Conservation (phyloP, 768 basidiomycete species). For the Pleurotus tuoliensis region DNA sequence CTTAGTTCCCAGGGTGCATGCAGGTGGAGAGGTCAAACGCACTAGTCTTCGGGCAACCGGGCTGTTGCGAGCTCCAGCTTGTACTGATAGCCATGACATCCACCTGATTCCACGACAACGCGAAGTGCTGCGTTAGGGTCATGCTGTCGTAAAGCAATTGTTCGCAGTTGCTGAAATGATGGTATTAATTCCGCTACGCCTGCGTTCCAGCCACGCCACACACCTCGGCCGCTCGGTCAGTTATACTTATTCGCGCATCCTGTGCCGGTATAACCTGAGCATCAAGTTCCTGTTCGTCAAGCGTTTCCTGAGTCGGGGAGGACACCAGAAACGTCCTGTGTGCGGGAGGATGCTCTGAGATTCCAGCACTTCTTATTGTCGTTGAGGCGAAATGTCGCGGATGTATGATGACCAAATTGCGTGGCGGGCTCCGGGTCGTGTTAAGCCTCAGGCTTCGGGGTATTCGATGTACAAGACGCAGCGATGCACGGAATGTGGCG, state of each 20-base stretch:
- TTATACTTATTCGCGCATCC: slow-evolving; percentile 54
- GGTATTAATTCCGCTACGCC: slow-evolving; percentile 1
- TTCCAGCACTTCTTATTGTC: background rate
- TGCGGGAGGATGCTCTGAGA: slow-evolving; percentile 30
- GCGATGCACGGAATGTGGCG: background rate
- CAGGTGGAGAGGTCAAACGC: slow-evolving; percentile 25
- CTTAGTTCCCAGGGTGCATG: slow-evolving; percentile 5
- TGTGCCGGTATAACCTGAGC: slow-evolving; percentile 52
- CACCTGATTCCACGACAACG: slow-evolving; percentile 87
- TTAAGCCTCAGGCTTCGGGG: background rate
- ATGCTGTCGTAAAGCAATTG: slow-evolving; percentile 63
- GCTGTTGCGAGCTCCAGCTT: slow-evolving; percentile 76
- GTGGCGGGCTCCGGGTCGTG: background rate
- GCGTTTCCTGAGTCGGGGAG: slow-evolving; percentile 47
- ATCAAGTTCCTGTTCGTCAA: slow-evolving; percentile 62
- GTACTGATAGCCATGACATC: slow-evolving; percentile 97
- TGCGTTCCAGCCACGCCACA: slow-evolving; percentile 9
- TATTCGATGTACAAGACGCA: background rate
- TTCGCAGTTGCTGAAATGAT: slow-evolving; percentile 65
- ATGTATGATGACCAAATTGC: background rate
- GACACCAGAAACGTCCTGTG: slow-evolving; percentile 45
- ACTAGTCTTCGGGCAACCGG: slow-evolving; percentile 81
- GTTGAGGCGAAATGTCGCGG: background rate
- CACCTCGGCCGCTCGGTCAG: slow-evolving; percentile 77
- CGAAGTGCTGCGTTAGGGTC: slow-evolving; percentile 67